A percentile compares a stretch with the other conserved stretches of the same genome.
phyloP scores from a whole-genome alignment of 305 asterid species.

The Rubia tinctorum region DNA sequence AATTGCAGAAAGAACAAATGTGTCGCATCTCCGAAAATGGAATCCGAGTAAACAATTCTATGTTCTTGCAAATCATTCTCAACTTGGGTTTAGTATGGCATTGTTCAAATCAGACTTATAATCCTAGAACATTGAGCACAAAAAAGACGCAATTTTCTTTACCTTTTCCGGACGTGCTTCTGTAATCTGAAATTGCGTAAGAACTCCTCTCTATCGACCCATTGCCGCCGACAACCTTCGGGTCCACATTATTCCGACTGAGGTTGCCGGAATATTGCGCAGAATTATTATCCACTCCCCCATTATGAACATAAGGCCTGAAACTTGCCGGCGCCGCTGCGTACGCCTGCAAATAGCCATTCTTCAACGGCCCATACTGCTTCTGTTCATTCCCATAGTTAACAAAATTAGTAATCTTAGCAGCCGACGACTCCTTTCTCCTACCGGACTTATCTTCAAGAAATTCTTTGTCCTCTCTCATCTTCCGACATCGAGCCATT shows the following conservation, averaged over 20 bases:
- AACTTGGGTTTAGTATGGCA: neutral
- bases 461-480: conserved; percentile 32
- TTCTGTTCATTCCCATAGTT: neutral
- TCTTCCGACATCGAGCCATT: conserved; percentile 39
- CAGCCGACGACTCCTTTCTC: conserved; percentile 1
- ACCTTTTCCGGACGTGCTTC: conserved; percentile 49
- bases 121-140: neutral
- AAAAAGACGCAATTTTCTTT: neutral
- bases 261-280: conserved; percentile 24
- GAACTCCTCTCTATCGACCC: conserved; percentile 39
- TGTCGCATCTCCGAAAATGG: neutral
- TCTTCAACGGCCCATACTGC: neutral
- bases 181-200: conserved; percentile 51
- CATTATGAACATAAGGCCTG: conserved; percentile 10
- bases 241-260: conserved; percentile 16
- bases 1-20: neutral
- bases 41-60: neutral
- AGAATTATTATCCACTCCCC: conserved; percentile 3
- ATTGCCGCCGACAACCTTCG: conserved; percentile 18
- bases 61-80: neutral
- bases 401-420: neutral
- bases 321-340: conserved; percentile 9
- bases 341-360: conserved; percentile 9
- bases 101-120: neutral
- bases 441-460: conserved; percentile 15